Evolutionary conservation across 2,329 filamentous ascomycete species (phyloP).

Genomic region (Teratosphaeria destructans): DNA sequence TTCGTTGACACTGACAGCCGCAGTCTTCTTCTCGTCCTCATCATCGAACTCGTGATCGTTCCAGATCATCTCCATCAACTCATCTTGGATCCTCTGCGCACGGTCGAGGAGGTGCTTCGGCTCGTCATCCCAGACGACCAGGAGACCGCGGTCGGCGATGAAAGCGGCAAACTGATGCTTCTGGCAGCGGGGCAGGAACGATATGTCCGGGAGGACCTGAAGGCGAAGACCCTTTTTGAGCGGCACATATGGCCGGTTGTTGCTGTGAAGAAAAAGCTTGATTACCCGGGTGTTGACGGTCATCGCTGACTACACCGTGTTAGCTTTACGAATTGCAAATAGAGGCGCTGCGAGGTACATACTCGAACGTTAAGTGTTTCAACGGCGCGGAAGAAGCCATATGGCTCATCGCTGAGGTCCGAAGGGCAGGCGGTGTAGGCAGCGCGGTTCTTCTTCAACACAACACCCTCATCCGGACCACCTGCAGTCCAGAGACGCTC

Average conservation of each 20-base stretch:
- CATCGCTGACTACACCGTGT: slow-evolving; percentile 48
- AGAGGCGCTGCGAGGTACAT: slow-evolving; percentile 16
- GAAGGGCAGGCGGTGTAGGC: slow-evolving; percentile 42
- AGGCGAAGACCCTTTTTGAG: slow-evolving; percentile 48
- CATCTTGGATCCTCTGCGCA: slow-evolving; percentile 41
- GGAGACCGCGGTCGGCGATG: slow-evolving; percentile 45
- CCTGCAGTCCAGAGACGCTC: slow-evolving; percentile 43
- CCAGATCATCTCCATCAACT: slow-evolving; percentile 52
- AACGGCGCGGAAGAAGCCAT: slow-evolving; percentile 42
- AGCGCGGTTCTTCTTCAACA: slow-evolving; percentile 44
- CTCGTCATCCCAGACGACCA: slow-evolving; percentile 57
- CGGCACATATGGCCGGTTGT: slow-evolving; percentile 45
- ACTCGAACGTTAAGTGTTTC: slow-evolving; percentile 45
- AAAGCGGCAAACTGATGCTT: slow-evolving; percentile 59
- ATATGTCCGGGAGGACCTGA: slow-evolving; percentile 51
- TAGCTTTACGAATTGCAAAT: neutral
- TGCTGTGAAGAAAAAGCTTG: slow-evolving; percentile 46
- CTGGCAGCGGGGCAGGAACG: slow-evolving; percentile 47
- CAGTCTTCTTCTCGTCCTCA: slow-evolving; percentile 33
- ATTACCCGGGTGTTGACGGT: slow-evolving; percentile 57
- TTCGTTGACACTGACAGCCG: slow-evolving; percentile 25
- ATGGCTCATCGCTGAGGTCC: slow-evolving; percentile 35
- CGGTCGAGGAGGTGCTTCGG: slow-evolving; percentile 45
- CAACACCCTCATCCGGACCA: slow-evolving; percentile 42
- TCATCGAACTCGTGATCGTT: slow-evolving; percentile 32